Evolutionary conservation across 768 basidiomycete species (phyloP).

Genomic region (Amanita rubescens): DNA sequence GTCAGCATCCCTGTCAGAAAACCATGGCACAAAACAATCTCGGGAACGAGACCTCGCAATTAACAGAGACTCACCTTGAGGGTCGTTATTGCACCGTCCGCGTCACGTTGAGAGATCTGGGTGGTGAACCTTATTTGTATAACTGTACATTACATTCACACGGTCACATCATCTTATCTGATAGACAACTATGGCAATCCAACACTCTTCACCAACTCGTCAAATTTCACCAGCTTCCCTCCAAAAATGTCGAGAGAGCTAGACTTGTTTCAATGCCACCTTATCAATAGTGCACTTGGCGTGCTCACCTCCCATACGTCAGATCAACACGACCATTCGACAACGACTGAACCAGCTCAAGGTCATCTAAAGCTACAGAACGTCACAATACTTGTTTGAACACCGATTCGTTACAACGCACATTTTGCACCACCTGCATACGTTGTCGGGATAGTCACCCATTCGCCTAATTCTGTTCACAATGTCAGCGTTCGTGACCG

Average conservation of each 20-base stretch:
- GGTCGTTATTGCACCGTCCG: constrained; percentile 28
- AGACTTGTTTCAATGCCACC: not conserved
- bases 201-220: constrained; percentile 11
- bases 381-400: not conserved
- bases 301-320: constrained; percentile 72
- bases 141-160: constrained; percentile 38
- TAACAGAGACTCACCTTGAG: constrained; percentile 39
- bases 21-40: no score
- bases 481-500: constrained; percentile 7
- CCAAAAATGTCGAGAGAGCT: constrained; percentile 55
- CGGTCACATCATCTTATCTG: constrained; percentile 22
- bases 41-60: no score
- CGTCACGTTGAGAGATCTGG: constrained; percentile 22
- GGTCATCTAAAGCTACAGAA: constrained; percentile 63
- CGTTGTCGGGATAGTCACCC: constrained; percentile 87
- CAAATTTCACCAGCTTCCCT: constrained; percentile 29
- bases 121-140: constrained; percentile 37
- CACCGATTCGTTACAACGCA: constrained; percentile 19
- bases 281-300: not conserved
- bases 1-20: not conserved
- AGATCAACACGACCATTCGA: constrained; percentile 82
- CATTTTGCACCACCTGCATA: constrained; percentile 97
- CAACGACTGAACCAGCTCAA: constrained; percentile 71
- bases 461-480: constrained; percentile 78
- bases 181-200: no score